Base-by-base conservation (phyloP, 169 alveolate genomes). In the Eimeria tenella region DNA sequence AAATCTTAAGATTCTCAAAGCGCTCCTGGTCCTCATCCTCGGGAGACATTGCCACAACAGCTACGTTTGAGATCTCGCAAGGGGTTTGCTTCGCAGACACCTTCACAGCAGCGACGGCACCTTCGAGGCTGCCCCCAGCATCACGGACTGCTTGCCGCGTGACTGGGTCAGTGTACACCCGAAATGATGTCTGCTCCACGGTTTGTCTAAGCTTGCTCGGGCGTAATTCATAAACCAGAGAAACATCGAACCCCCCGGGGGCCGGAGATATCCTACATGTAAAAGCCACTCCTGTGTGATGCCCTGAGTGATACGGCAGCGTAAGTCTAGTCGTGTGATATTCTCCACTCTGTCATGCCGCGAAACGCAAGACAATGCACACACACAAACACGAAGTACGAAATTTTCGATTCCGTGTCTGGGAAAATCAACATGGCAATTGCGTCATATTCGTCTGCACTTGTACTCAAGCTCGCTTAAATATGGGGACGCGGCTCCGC, bases 241-340 rank as follows among this genome's bases (percentile, higher is more conserved):
- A 62, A 42, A 84, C 42, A 62, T 84, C 91, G 42, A 84, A 84
- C 17, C 91, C 91, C 23, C 91, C 91, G 17, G 91, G 79, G 9
- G 70, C 91, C 49, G 91, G 91, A 9, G 91, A 84, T 60, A 84
- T 31, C 55, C 91, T 52, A 60, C 8, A 84, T 42, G 91, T 84
- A 60, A 84, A 84, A 49, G 91, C 79, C 62, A 77, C 31, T 49
- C 91, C 91, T 62, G 91, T 84, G 91, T 84, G 55, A 53, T 15
- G 23, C 50, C 77, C 91, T 9, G 91, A 62, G 63, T 84, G 91
- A 49, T 84, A 84, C 50, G 91, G 91, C 79, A 84, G 52, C 7
- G 91, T 62, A 15, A 84, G 4, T 6, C 58, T 58, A 19, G 81
- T 62, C 52, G 91, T 84, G 65, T 55, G 79, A 23, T 58, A 60